Conservation (phyloP, 2,329 filamentous ascomycete species). For the Tolypocladium guangdongense region DNA sequence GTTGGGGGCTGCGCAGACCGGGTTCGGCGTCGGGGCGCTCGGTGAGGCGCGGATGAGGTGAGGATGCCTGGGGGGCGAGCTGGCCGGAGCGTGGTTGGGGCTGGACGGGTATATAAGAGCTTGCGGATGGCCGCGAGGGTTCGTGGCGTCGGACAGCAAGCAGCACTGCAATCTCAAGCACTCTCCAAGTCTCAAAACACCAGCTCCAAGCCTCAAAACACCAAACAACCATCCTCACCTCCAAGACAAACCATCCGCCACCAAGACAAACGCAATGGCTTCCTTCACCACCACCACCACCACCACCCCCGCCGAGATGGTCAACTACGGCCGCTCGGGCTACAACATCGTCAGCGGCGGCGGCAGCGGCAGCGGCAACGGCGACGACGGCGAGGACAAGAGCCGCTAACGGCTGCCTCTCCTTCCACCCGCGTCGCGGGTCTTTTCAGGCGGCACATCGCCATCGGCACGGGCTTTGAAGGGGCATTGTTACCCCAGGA, state of each 20-base stretch:
- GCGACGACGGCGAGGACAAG: conserved; percentile 13
- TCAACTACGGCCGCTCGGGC: conserved; percentile 30
- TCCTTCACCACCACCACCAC: conserved; percentile 13
- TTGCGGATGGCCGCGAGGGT: neutral
- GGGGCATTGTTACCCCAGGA: neutral
- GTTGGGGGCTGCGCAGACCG: neutral
- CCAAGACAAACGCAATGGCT: conserved; percentile 3
- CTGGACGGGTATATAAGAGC: neutral
- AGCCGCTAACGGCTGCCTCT: neutral
- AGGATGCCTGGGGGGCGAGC: neutral
- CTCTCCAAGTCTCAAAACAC: conserved; percentile 1
- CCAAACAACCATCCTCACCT: neutral
- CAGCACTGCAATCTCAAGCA: neutral
- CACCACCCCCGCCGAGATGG: conserved; percentile 16
- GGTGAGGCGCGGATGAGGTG: neutral
- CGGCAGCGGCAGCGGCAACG: conserved; percentile 10
- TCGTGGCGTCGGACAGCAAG: neutral
- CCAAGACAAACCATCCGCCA: neutral
- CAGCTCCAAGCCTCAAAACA: conserved; percentile 1
- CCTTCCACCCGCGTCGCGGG: neutral
- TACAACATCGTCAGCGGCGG: conserved; percentile 28
- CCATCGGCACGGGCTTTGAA: neutral
- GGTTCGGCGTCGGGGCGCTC: neutral
- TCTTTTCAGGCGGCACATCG: no score
- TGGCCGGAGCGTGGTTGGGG: neutral